Conservation (phyloP, 306 rosid species). For the Rubus parviflorus region DNA sequence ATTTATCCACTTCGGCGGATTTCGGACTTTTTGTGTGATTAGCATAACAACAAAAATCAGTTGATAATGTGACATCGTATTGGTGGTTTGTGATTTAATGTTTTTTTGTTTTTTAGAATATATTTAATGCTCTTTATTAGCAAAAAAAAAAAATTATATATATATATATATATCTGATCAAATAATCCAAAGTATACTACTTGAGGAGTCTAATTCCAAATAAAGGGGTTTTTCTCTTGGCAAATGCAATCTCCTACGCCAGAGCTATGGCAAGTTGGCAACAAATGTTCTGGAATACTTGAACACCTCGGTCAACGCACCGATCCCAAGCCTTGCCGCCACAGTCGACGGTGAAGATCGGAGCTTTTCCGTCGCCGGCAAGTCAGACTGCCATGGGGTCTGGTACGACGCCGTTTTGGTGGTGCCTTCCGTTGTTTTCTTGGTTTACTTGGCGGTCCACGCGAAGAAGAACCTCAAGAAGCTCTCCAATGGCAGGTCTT, state of each 20-base stretch:
- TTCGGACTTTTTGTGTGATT: too few relatives aligned
- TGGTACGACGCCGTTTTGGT: conserved; percentile 47
- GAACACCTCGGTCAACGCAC: conserved; percentile 30
- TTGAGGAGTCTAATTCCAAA: too few relatives aligned
- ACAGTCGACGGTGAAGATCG: conserved; percentile 15
- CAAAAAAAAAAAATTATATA: too few relatives aligned
- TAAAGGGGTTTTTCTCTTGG: too few relatives aligned
- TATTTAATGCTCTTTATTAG: too few relatives aligned
- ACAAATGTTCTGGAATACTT: not conserved
- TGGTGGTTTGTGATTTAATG: too few relatives aligned
- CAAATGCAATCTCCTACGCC: not conserved
- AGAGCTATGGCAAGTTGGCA: conserved; percentile 22
- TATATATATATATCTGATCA: too few relatives aligned
- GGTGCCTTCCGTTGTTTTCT: conserved; percentile 52
- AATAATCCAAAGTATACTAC: too few relatives aligned
- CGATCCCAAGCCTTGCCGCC: conserved; percentile 22
- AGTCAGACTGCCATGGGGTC: conserved; percentile 41
- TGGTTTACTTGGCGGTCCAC: conserved; percentile 44
- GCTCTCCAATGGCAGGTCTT: conserved; percentile 48
- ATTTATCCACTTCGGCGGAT: too few relatives aligned
- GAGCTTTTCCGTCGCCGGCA: not conserved
- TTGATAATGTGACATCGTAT: too few relatives aligned
- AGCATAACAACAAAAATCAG: too few relatives aligned
- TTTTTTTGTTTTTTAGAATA: too few relatives aligned
- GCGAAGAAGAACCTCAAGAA: conserved; percentile 57